Base-by-base conservation (phyloP, 2,329 filamentous ascomycete genomes). In the Phaeophleospora eucalypticola region DNA sequence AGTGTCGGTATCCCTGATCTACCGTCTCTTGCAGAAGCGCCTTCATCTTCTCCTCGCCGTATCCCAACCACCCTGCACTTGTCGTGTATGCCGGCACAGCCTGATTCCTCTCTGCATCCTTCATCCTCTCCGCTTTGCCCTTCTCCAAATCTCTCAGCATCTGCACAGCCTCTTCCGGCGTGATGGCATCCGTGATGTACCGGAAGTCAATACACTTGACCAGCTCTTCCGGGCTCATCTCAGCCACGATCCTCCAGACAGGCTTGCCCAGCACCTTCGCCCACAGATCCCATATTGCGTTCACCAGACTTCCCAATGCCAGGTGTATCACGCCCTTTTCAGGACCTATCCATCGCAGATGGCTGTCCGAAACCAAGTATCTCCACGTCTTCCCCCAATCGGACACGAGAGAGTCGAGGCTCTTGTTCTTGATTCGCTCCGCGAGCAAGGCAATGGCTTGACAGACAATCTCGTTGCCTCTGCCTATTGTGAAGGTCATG, bases 261-360 rank as follows among this genome's bases (percentile, higher is more conserved):
- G 89, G 90, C 74, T 95, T 95, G 55, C 80, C 77, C 29, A 93
- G 79, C 2, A 79, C 79, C 73, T 94, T 95, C 45, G 87, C 89
- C 89, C 89, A 95, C n/a, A 95, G 80, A 68, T 95, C 89, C 89
- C 89, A 95, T 60, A 95, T 77, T 14, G 89, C 89, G 67, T 95
- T 95, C 59, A 64, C 87, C 14, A 95, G 85, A 36, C 89, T 87
- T 21, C 87, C 89, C 9, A 95, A 82, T 1, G 89, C 89, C 6
- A 96, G 85, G 69, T 95, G 89, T 58, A 94, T 94, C 36, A 95
- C 89, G 49, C 89, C 89, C 71, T 95, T 95, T 63, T 95, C 89
- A 0, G 89, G 89, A 0, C 89, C 89, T 63, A 95, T 93, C 89
- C 90, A 95, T 47, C 89, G 86, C 44, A 95, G 77, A 69, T 95